These are phyloP conservation scores for Canariomyces notabilis DNA, from an alignment of 2,329 filamentous ascomycete genomes.

Conservation along the genomic window DNA sequence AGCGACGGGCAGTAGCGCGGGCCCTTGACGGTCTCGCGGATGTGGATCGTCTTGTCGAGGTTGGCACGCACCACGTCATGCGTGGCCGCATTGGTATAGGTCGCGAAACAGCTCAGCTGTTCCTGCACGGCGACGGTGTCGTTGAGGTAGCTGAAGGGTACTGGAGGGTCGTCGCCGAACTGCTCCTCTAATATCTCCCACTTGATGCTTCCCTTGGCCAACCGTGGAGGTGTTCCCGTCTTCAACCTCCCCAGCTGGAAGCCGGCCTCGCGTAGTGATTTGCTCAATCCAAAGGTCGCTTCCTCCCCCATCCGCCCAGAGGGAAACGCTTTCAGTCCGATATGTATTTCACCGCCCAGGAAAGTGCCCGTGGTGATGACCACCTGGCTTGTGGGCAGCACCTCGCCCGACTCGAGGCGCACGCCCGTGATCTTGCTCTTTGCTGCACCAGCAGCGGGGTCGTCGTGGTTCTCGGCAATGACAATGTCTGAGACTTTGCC, in stretches of 20 bases:
- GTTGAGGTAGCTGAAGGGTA: constrained; percentile 89
- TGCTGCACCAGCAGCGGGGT: constrained; percentile 38
- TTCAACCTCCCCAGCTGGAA: constrained; percentile 88
- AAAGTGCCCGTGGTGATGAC: constrained; percentile 97
- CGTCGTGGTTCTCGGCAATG: constrained; percentile 53
- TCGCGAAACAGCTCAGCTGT: constrained; percentile 82
- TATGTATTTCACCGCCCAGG: constrained; percentile 91
- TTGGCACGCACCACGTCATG: constrained; percentile 84
- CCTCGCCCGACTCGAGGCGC: constrained; percentile 77
- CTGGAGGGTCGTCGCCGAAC: constrained; percentile 75
- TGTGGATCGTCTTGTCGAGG: constrained; percentile 93
- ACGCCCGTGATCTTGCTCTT: constrained; percentile 78
- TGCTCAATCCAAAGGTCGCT: constrained; percentile 87
- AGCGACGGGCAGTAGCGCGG: constrained; percentile 93
- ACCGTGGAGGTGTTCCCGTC: constrained; percentile 87
- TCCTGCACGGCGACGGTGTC: constrained; percentile 69
- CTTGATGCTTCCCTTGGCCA: constrained; percentile 78
- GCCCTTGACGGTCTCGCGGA: constrained; percentile 89
- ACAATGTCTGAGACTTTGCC: constrained; percentile 93
- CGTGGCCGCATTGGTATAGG: constrained; percentile 76
- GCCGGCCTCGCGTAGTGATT: constrained; percentile 80
- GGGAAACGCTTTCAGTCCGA: constrained; percentile 77
- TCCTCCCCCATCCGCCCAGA: constrained; percentile 91
- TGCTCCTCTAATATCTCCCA: constrained; percentile 68
- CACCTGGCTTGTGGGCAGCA: constrained; percentile 74